Base-by-base conservation (phyloP, 2,329 filamentous ascomycete species). In the Pyrenochaeta sp. region DNA sequence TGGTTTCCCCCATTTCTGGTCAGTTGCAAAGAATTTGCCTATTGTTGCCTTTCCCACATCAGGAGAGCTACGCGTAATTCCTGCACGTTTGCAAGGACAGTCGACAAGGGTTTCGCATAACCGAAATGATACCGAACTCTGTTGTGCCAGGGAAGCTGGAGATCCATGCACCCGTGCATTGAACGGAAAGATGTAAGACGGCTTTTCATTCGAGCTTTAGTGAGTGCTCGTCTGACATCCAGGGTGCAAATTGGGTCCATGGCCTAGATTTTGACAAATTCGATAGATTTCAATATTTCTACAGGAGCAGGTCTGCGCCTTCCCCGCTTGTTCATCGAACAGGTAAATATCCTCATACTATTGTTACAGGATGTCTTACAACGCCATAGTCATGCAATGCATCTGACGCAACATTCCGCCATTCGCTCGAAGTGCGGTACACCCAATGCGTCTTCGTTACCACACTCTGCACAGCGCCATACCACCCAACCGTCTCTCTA, bases 401-500 rank as follows among this genome's bases (percentile, higher is more conserved):
- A 10, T 14, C 29, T 21, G 21, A 18, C 31, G 4, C 14, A 23
- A 17, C 11, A 15, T 6, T 20, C 30, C 14, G 39, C 47, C 20
- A 36, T 29, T 21, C 42, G 9, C 44, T 36, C 7, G 21, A 17
- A 9, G n/a, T 56, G 32, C 48, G 21, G 7, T 49, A 37, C 46
- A 56, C 32, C 17, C 27, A 21, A 39, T 31, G 30, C 29, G 42
- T 36, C 18, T 45, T 36, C 35, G 45, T 56, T 68, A 72, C 67
- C 68, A 75, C 33, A 90, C 87, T 51, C 91, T 82, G 78, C 90
- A 95, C 51, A 97, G 77, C 54, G 92, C 81, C 76, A 92, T 75
- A 0, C 93, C 93, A n/a, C 93, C 93, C 17, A 92, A 79, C 78
- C 87, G 90, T 80, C 86, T 87, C 74, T 90, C 88, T 51, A 96